Evolutionary conservation across 2,329 filamentous ascomycete species (phyloP).

Genomic region (Tolypocladium tundrense): DNA sequence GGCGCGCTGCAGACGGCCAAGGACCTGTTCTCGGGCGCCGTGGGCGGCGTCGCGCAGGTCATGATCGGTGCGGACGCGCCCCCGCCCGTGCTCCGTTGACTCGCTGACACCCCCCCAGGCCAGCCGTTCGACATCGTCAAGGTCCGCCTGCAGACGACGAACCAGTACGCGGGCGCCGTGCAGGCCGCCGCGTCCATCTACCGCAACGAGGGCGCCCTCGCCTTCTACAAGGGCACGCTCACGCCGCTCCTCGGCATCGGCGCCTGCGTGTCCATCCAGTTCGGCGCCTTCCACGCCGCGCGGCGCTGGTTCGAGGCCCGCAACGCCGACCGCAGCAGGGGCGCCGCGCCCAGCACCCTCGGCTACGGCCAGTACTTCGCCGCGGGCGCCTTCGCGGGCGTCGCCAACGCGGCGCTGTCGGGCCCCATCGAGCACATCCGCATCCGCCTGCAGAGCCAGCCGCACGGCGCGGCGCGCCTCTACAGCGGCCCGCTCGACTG

Average conservation of each 20-base stretch:
- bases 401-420: slow-evolving; percentile 82
- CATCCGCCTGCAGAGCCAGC: slow-evolving; percentile 92
- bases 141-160: slow-evolving; percentile 86
- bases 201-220: slow-evolving; percentile 74
- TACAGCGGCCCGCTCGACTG: slow-evolving; percentile 86
- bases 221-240: slow-evolving; percentile 97
- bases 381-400: slow-evolving; percentile 82
- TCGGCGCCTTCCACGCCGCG: slow-evolving; percentile 91
- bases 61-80: slow-evolving; percentile 57
- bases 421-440: slow-evolving; percentile 94
- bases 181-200: slow-evolving; percentile 77
- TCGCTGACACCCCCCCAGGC: slow-evolving; percentile 29
- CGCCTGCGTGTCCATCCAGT: slow-evolving; percentile 96
- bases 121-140: slow-evolving; percentile 89
- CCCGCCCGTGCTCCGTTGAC: neutral
- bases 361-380: slow-evolving; percentile 81
- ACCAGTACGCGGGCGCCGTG: slow-evolving; percentile 68
- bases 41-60: slow-evolving; percentile 88
- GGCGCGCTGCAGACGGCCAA: slow-evolving; percentile 58
- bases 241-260: slow-evolving; percentile 93
- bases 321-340: slow-evolving; percentile 51
- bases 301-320: slow-evolving; percentile 73
- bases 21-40: slow-evolving; percentile 84
- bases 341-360: slow-evolving; percentile 42
- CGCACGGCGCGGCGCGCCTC: slow-evolving; percentile 68